Conservation (phyloP, 805 yeast genomes). For the Yarrowia keelungensis region DNA sequence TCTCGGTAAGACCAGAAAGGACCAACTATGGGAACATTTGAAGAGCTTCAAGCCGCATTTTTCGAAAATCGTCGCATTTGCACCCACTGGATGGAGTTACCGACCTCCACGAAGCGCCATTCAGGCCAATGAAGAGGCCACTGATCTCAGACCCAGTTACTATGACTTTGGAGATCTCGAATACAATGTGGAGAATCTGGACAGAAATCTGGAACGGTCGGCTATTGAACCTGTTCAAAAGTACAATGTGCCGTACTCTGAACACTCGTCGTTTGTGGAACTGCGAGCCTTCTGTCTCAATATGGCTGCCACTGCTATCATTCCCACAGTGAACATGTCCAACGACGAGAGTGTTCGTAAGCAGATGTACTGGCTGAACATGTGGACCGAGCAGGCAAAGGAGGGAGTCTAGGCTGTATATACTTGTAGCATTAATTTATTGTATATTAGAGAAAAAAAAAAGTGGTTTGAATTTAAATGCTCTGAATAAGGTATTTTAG, state of each 20-base stretch:
- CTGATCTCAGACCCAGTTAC: conserved; percentile 37
- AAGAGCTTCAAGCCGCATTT: conserved; percentile 56
- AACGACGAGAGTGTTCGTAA: background rate
- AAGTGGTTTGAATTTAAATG: too few species aligned
- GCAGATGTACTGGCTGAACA: conserved; percentile 33
- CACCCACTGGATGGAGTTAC: conserved; percentile 94
- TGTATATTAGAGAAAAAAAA: too few species aligned
- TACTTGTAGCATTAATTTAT: too few species aligned
- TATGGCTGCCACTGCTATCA: conserved; percentile 59
- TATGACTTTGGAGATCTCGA: conserved; percentile 41
- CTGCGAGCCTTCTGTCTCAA: conserved; percentile 67
- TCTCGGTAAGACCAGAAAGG: conserved; percentile 59
- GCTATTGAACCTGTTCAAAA: conserved; percentile 53
- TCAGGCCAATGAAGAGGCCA: conserved; percentile 42
- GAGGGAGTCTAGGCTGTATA: background rate
- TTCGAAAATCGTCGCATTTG: conserved; percentile 70
- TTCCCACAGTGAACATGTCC: conserved; percentile 73
- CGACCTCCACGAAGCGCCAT: conserved; percentile 45
- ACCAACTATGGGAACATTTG: conserved; percentile 58
- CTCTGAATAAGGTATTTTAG: too few species aligned
- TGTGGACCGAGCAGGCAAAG: conserved; percentile 28
- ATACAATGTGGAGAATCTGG: conserved; percentile 45
- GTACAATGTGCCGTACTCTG: conserved; percentile 84
- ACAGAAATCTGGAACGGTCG: conserved; percentile 48
- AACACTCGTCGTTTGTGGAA: conserved; percentile 90